Evolutionary conservation across 441 rosid species (phyloP).

Genomic region (Euphorbia corollata): DNA sequence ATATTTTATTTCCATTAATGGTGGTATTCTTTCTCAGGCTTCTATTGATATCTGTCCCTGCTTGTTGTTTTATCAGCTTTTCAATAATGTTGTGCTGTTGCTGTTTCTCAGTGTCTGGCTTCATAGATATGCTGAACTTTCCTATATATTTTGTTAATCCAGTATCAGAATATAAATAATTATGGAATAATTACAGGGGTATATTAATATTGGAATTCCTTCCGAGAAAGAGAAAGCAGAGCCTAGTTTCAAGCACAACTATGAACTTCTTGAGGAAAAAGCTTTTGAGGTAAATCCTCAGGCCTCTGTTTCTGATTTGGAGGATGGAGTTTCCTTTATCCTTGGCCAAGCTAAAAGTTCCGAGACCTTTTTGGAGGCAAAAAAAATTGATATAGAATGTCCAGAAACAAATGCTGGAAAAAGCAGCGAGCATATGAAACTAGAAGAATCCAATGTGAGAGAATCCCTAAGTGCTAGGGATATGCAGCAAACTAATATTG

Average conservation of each 20-base stretch:
- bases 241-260: conserved; percentile 32
- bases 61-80: not conserved
- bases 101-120: not conserved
- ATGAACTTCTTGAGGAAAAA: conserved; percentile 44
- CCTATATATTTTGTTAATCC: not conserved
- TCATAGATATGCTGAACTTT: not conserved
- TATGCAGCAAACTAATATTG: conserved; percentile 25
- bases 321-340: conserved; percentile 67
- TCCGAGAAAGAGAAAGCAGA: conserved; percentile 45
- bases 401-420: conserved; percentile 29
- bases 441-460: conserved; percentile 29
- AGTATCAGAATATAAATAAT: conserved; percentile 6
- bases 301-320: conserved; percentile 61
- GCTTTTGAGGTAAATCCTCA: conserved; percentile 47
- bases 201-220: conserved; percentile 90
- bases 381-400: conserved; percentile 35
- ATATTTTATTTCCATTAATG: conserved; percentile 7
- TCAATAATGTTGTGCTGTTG: not conserved
- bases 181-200: conserved; percentile 54
- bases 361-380: conserved; percentile 43
- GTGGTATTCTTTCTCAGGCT: not conserved
- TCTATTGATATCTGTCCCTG: not conserved
- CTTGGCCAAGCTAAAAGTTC: conserved; percentile 59
- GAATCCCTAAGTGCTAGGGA: conserved; percentile 29
- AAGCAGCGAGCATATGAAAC: conserved; percentile 22